Base-by-base conservation (phyloP, 371 early-diverging fungal species). In the Apophysomyces variabilis region DNA sequence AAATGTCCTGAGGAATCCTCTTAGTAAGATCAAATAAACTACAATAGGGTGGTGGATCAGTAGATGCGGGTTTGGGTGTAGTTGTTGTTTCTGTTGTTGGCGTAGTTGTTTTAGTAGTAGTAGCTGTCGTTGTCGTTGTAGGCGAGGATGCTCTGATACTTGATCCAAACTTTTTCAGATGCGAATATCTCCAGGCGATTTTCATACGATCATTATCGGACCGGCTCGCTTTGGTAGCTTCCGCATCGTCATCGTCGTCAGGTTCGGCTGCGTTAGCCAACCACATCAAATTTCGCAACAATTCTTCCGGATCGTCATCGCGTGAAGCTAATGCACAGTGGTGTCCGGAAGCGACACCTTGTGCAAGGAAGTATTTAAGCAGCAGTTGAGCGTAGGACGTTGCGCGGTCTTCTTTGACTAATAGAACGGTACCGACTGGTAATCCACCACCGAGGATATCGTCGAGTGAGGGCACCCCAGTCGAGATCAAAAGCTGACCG, bases 171-270 rank as follows among this genome's bases (percentile, higher is more conserved):
- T 85, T 85, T 61, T 90, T 91, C 69, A 92, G 67, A 61, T 87
- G 85, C 64, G 95, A 88, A 80, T 97, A 97, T 63, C 97, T 75
- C 97, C 97, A 96, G 0, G 97, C 98, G 64, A 97, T 97, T 66
- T 85, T 89, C 87, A 97, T 86, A 3, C 83, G 78, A 65, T 94
- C 92, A 37, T 80, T 78, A 11, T 83, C 82, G 36, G 73, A 61
- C 54, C 57, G 78, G 61, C 65, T 67, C 59, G 58, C 68, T 69
- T 65, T 77, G 58, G 45, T 57, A 38, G 56, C 70, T 47, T 64
- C 73, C 16, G 45, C 68, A 8, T 78, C 75, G 11, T 75, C 83
- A 32, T 84, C 82, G 58, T 85, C 85, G 14, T 84, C 85, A 9
- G 80, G 73, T 14, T 72, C 70, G 8, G 78, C 81, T 6, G 85